Evolutionary conservation across 1,139 yeast genomes (phyloP).

Genomic region (Zygotorulaspora mrakii): DNA sequence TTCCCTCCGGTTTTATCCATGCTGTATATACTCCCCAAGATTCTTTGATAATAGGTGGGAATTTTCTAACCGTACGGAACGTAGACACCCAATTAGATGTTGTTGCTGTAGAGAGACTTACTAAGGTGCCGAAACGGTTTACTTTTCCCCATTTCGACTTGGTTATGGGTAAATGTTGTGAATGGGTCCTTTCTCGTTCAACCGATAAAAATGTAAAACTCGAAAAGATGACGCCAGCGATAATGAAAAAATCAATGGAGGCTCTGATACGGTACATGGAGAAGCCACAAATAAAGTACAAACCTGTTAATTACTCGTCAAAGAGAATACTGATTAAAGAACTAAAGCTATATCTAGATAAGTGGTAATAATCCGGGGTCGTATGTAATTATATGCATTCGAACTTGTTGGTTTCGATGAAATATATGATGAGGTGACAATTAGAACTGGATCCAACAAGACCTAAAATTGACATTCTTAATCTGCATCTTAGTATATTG

Average conservation of each 20-base stretch:
- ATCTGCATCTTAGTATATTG: too few relatives aligned
- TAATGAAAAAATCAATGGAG: conserved; percentile 11
- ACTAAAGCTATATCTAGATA: conserved; percentile 12
- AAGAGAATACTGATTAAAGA: conserved; percentile 17
- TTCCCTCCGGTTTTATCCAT: conserved; percentile 94
- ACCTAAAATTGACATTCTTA: too few relatives aligned
- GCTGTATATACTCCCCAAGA: conserved; percentile 82
- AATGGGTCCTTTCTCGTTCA: conserved; percentile 20
- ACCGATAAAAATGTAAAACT: conserved; percentile 1
- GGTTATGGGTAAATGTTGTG: conserved; percentile 43
- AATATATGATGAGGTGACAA: conserved; percentile 1
- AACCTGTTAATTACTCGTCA: conserved; percentile 17
- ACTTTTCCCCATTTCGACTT: conserved; percentile 73
- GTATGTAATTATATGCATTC: conserved; percentile 4
- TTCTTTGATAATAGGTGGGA: conserved; percentile 83
- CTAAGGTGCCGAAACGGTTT: conserved; percentile 72
- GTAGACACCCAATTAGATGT: conserved; percentile 60
- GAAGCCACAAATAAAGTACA: conserved; percentile 19
- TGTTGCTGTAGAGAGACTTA: conserved; percentile 57
- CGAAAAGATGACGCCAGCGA: background rate
- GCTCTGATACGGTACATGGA: conserved; percentile 17
- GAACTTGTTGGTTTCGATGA: conserved; percentile 1
- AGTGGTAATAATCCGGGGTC: background rate
- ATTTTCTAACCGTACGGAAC: conserved; percentile 65
- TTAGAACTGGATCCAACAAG: background rate